A percentile compares a stretch with the other conserved stretches of the same genome.
These are phyloP conservation scores for Hyphodiscus sp. DNA, from an alignment of 2,329 filamentous ascomycete species.

Conservation along the genomic window DNA sequence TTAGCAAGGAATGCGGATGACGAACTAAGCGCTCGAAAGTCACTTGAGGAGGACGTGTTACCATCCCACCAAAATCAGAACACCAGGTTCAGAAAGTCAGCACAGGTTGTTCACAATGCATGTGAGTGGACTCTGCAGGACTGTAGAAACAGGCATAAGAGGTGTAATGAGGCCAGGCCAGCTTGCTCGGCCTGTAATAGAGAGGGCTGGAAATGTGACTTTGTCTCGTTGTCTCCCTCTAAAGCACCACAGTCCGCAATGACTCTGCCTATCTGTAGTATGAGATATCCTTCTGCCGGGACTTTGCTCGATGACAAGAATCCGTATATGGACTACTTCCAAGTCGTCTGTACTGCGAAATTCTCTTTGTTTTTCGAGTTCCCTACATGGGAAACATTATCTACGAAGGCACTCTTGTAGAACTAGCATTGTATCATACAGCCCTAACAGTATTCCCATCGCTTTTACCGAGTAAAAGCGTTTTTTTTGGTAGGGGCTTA, in stretches of 20 bases:
- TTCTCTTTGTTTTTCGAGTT: conserved; percentile 15
- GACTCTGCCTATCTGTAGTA: conserved; percentile 6
- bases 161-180: background rate
- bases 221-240: conserved; percentile 10
- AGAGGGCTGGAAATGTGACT: conserved; percentile 13
- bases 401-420: conserved; percentile 10
- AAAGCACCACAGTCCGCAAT: conserved; percentile 7
- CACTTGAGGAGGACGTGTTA: too few species aligned
- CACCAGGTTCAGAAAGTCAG: too few species aligned
- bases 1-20: too few species aligned
- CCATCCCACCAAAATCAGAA: too few species aligned
- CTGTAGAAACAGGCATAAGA: too few species aligned
- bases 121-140: too few species aligned
- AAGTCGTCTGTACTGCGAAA: conserved; percentile 12
- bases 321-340: conserved; percentile 13
- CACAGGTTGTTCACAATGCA: too few species aligned
- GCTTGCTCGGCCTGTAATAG: conserved; percentile 11
- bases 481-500: too few species aligned
- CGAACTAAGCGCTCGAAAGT: too few species aligned
- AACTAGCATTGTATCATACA: conserved; percentile 14
- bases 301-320: conserved; percentile 13
- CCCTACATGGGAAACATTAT: conserved; percentile 12
- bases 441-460: conserved; percentile 12
- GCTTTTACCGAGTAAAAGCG: too few species aligned
- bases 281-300: conserved; percentile 14